Conservation (phyloP, 2,329 filamentous ascomycete genomes). For the Ophiostoma fasciatum region DNA sequence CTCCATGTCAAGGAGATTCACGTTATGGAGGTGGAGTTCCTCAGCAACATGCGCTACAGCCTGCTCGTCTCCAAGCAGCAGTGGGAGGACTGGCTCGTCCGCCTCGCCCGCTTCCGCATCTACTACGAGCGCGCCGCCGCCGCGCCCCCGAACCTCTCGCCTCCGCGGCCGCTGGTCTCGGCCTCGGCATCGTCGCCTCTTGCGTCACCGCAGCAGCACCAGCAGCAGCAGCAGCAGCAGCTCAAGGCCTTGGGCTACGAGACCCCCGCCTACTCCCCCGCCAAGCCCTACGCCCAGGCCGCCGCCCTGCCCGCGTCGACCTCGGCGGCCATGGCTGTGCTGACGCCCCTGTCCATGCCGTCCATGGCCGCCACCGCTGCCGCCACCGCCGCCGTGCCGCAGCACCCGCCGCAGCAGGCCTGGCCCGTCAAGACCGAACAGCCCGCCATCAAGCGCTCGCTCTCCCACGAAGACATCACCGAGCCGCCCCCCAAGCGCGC, state of each 20-base stretch:
- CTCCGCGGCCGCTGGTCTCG: slow-evolving; percentile 24
- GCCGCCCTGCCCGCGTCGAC: too few relatives aligned
- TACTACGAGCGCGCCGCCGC: slow-evolving; percentile 57
- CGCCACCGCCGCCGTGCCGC: background rate
- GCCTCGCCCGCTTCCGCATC: slow-evolving; percentile 66
- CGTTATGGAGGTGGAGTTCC: slow-evolving; percentile 98
- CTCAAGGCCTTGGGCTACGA: too few relatives aligned
- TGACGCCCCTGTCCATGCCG: too few relatives aligned
- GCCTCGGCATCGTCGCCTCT: slow-evolving; percentile 39
- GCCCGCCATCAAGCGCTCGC: slow-evolving; percentile 33
- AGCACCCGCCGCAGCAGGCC: slow-evolving; percentile 1
- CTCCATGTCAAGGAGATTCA: slow-evolving; percentile 93
- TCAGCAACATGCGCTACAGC: slow-evolving; percentile 96
- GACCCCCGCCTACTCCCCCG: too few relatives aligned
- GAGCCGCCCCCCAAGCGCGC: slow-evolving; percentile 42
- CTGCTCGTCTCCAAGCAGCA: slow-evolving; percentile 72
- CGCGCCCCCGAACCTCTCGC: slow-evolving; percentile 23
- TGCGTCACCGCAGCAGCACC: slow-evolving; percentile 19
- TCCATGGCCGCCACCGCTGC: too few relatives aligned
- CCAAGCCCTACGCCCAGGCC: too few relatives aligned
- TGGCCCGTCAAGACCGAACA: slow-evolving; percentile 18
- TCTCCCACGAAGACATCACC: slow-evolving; percentile 30
- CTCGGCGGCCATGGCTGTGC: too few relatives aligned
- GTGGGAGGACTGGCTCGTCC: slow-evolving; percentile 78
- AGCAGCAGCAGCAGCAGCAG: too few relatives aligned